A percentile compares a stretch with the other conserved stretches of the same genome.
Conservation (phyloP, 2,329 filamentous ascomycete genomes). For the Fusarium sarcochroum region DNA sequence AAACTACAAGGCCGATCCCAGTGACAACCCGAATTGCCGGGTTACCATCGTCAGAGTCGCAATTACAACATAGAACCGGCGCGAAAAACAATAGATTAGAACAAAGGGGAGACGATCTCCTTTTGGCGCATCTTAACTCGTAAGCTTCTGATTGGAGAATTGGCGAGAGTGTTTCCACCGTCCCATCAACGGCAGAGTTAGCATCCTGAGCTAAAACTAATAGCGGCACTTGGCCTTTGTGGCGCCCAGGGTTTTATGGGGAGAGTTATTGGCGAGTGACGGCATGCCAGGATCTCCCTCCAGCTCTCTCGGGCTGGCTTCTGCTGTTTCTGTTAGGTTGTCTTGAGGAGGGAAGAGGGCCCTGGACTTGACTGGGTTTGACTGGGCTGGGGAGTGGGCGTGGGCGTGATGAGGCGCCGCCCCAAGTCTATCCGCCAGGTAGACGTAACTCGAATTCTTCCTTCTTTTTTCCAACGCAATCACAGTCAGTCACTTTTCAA, state of each 20-base stretch:
- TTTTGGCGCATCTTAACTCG: slow-evolving; percentile 5
- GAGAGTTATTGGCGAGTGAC: slow-evolving; percentile 29
- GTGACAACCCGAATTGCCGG: slow-evolving; percentile 30
- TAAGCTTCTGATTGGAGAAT: slow-evolving; percentile 11
- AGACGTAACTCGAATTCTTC: slow-evolving; percentile 18
- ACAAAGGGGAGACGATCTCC: slow-evolving; percentile 21
- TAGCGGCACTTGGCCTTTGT: slow-evolving; percentile 44
- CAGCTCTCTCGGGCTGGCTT: background rate
- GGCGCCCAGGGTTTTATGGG: slow-evolving; percentile 36
- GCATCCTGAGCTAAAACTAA: slow-evolving; percentile 25
- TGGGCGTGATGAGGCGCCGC: slow-evolving; percentile 36
- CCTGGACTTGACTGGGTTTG: slow-evolving; percentile 4
- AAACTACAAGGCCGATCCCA: slow-evolving; percentile 24
- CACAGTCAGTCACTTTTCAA: slow-evolving; percentile 3
- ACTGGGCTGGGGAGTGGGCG: slow-evolving; percentile 5
- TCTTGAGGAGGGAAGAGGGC: slow-evolving; percentile 1
- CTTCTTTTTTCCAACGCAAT: slow-evolving; percentile 9
- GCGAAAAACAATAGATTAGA: background rate
- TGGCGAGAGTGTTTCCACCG: slow-evolving; percentile 5
- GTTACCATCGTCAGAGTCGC: slow-evolving; percentile 15
- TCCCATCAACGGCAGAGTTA: slow-evolving; percentile 13
- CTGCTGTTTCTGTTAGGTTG: background rate
- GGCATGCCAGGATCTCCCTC: slow-evolving; percentile 37
- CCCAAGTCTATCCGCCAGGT: slow-evolving; percentile 10
- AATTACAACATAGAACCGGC: slow-evolving; percentile 19